phyloP scores from a whole-genome alignment of 23 red algal genomes.

The Gracilaria caudata region DNA sequence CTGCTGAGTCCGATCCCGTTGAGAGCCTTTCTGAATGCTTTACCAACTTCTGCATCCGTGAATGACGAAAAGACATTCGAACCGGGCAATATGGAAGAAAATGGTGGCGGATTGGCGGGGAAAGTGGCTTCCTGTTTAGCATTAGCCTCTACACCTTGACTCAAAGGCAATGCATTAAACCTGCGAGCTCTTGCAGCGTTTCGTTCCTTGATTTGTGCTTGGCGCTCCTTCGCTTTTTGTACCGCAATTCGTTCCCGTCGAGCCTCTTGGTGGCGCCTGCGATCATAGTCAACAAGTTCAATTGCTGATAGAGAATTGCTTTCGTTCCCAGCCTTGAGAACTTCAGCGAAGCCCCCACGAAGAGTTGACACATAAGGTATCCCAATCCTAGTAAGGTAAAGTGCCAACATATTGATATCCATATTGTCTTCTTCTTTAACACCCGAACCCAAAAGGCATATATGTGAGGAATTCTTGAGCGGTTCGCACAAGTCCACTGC shows the following conservation, averaged over 20 bases:
- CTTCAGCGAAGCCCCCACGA: conserved; percentile 81
- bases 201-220: conserved; percentile 14
- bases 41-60: conserved; percentile 69
- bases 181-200: not conserved
- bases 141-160: not conserved
- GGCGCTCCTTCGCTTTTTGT: conserved; percentile 27
- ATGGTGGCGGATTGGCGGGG: not conserved
- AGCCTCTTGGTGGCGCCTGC: conserved; percentile 39
- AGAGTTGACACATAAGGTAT: conserved; percentile 88
- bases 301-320: conserved; percentile 45
- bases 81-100: not conserved
- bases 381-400: conserved; percentile 72
- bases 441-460: conserved; percentile 94
- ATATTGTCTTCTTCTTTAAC: conserved; percentile 78
- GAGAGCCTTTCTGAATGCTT: conserved; percentile 67
- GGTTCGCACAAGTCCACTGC: conserved; percentile 76
- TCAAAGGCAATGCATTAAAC: not conserved
- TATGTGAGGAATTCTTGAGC: conserved; percentile 60
- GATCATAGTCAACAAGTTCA: conserved; percentile 71
- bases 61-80: conserved; percentile 65
- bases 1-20: conserved; percentile 59
- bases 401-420: conserved; percentile 83
- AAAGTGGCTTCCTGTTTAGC: not conserved
- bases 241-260: conserved; percentile 36
- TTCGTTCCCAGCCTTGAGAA: conserved; percentile 44